Base-by-base conservation (phyloP, 495 filamentous ascomycete genomes). In the Aspergillus nanangensis region DNA sequence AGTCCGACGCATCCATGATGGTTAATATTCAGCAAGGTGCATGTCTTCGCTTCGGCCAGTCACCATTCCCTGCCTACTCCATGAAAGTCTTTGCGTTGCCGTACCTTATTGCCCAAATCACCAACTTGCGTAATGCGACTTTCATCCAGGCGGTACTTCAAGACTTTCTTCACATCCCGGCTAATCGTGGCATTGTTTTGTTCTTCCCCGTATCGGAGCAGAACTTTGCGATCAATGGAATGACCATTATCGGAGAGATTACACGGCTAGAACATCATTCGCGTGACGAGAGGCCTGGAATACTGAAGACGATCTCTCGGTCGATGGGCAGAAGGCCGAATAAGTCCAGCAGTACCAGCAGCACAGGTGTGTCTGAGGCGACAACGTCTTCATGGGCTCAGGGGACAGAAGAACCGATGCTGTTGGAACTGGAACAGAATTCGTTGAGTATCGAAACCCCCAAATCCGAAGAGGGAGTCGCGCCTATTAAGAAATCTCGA, bases 81-180 rank as follows among this genome's bases (percentile, higher is more conserved):
- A 66, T 96, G 52, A 88, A 86, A 42, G 79, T 97, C 29, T 84
- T 75, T 43, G 81, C 88, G 3, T 74, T 93, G 13, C 76, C 84
- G 0, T 74, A 67, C 2, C 71, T 86, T 41, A 69, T 95, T 25
- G 81, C 80, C 17, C 83, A 89, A 0, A 77, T 84, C 3, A 88
- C 80, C 29, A 96, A 96, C 64, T 87, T 86, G 38, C 82, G 90
- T 31, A 91, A 90, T 65, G 82, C 88, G 3, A 74, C 70, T n/a
- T 63, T 95, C 31, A 78, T 93, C 11, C 82, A 89, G 51, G 67
- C 67, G 2, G 83, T 81, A 55, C 69, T 96, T 51, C 70, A 81
- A 13, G 81, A 86, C 7, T 66, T 80, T 3, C 66, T 95, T 7
- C 78, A 80, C 2, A 87, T 95, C 10, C 27, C 60, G 0, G 57